Percentiles rank a stretch among this genome's conserved stretches.
phyloP scores from a whole-genome alignment of 2,329 filamentous ascomycete genomes.

The Fusarium clavum region DNA sequence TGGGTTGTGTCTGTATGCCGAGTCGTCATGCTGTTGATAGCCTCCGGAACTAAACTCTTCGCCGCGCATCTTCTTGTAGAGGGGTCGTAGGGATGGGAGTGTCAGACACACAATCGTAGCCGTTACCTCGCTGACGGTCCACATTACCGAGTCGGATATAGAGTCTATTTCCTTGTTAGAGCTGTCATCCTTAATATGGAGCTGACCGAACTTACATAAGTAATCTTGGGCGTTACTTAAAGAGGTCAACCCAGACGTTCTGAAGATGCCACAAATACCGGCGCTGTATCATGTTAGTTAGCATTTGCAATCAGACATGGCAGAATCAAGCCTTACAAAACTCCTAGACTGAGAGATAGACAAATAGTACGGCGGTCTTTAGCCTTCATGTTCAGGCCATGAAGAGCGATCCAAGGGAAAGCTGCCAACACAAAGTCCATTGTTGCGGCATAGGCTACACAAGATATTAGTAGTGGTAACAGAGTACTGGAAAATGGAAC shows the following conservation, averaged over 20 bases:
- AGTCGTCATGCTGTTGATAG: constrained; percentile 2
- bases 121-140: constrained; percentile 8
- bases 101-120: constrained; percentile 6
- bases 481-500: fast-evolving
- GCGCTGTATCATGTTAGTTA: not conserved
- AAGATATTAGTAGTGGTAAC: not conserved
- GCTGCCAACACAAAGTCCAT: constrained; percentile 2
- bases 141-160: constrained; percentile 1
- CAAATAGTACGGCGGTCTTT: not conserved
- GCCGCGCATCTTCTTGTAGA: not conserved
- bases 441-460: not conserved
- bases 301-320: not conserved
- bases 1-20: not conserved
- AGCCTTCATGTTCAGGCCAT: constrained; percentile 1
- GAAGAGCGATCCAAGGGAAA: constrained; percentile 1
- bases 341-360: not conserved
- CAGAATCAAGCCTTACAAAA: not conserved
- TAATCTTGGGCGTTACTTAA: not conserved
- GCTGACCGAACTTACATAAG: not conserved
- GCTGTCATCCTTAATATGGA: fast-evolving
- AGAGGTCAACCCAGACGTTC: not conserved
- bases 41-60: not conserved
- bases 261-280: not conserved
- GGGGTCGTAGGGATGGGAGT: not conserved
- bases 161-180: not conserved